Evolutionary conservation across 352 stramenopile genomes (phyloP).

Genomic region (Lagenidium giganteum): DNA sequence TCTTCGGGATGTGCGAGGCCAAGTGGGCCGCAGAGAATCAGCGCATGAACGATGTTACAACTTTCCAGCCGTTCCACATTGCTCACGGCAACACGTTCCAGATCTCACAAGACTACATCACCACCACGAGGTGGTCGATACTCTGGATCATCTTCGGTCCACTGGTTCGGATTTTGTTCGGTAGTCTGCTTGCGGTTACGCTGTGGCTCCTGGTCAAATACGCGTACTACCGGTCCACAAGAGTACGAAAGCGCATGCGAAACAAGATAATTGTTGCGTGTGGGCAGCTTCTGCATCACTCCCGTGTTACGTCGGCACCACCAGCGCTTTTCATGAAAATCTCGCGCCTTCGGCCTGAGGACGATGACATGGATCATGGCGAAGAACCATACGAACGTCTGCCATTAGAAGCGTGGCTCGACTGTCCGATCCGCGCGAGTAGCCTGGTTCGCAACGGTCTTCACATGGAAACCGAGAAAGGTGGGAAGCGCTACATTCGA

Average conservation of each 20-base stretch:
- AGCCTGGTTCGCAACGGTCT: slow-evolving; percentile 17
- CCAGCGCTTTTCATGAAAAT: too few relatives aligned
- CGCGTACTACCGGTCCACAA: too few relatives aligned
- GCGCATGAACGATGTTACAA: slow-evolving; percentile 8
- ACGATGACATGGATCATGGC: not conserved
- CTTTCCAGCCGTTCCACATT: slow-evolving; percentile 9
- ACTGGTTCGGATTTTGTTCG: slow-evolving; percentile 6
- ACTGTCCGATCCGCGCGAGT: slow-evolving; percentile 14
- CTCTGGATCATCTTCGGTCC: slow-evolving; percentile 14
- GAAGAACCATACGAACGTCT: slow-evolving; percentile 16
- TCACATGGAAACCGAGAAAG: slow-evolving; percentile 18
- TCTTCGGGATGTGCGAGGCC: slow-evolving; percentile 9
- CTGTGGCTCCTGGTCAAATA: not conserved
- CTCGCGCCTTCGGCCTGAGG: not conserved
- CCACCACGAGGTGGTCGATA: slow-evolving; percentile 4
- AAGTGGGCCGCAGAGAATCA: slow-evolving; percentile 13
- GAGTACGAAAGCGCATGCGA: too few relatives aligned
- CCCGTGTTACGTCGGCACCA: too few relatives aligned
- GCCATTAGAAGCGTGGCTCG: slow-evolving; percentile 14
- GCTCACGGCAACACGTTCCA: slow-evolving; percentile 13
- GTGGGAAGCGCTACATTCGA: slow-evolving; percentile 16
- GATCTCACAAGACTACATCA: slow-evolving; percentile 6
- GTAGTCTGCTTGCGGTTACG: too few relatives aligned
- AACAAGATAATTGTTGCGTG: too few relatives aligned
- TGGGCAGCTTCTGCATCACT: too few relatives aligned